phyloP scores from a whole-genome alignment of 371 early-diverging fungal genomes.

The Haplosporangium sp. region DNA sequence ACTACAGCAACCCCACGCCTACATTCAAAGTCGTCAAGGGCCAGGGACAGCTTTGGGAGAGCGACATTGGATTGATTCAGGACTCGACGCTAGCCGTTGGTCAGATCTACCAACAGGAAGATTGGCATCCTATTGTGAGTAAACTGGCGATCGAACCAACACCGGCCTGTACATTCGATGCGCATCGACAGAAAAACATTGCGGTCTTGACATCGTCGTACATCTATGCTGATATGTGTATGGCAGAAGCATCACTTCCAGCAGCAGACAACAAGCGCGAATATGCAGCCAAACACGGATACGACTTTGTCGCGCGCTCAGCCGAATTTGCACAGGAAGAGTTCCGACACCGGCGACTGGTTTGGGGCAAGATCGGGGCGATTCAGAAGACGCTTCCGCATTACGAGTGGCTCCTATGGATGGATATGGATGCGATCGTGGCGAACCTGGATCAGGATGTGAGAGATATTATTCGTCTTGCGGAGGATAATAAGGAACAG shows the following conservation, averaged over 20 bases:
- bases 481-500: slow-evolving; percentile 38
- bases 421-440: slow-evolving; percentile 76
- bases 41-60: slow-evolving; percentile 25
- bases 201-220: slow-evolving; percentile 70
- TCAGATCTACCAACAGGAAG: slow-evolving; percentile 53
- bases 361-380: slow-evolving; percentile 73
- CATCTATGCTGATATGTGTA: slow-evolving; percentile 68
- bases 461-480: slow-evolving; percentile 52
- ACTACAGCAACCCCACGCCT: slow-evolving; percentile 46
- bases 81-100: slow-evolving; percentile 48
- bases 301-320: slow-evolving; percentile 69
- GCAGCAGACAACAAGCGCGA: slow-evolving; percentile 68
- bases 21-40: slow-evolving; percentile 33
- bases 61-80: slow-evolving; percentile 33
- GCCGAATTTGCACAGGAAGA: slow-evolving; percentile 72
- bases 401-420: slow-evolving; percentile 77
- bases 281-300: slow-evolving; percentile 66
- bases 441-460: slow-evolving; percentile 60
- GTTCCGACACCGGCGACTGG: slow-evolving; percentile 60
- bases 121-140: slow-evolving; percentile 40
- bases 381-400: slow-evolving; percentile 71
- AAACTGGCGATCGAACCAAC: slow-evolving; percentile 29
- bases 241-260: slow-evolving; percentile 67
- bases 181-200: slow-evolving; percentile 35
- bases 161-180: slow-evolving; percentile 24